These are phyloP conservation scores for Aspergillus panamensis DNA, from an alignment of 495 filamentous ascomycete species.

Conservation along the genomic window DNA sequence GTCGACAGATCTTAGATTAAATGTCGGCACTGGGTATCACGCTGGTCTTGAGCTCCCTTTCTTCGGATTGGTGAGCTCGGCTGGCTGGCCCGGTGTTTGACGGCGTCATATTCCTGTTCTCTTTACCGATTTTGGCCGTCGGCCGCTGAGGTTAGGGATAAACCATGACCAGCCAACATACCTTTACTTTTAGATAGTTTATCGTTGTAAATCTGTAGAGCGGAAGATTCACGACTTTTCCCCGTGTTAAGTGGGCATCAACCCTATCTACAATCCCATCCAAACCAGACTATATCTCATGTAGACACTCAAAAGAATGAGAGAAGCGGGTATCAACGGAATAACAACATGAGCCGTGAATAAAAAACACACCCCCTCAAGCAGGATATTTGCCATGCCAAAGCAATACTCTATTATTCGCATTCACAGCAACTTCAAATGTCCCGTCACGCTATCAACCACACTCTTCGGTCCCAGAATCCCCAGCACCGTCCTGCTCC, in stretches of 20 bases:
- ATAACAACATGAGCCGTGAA: too few relatives aligned
- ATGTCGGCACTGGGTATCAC: conserved; percentile 38
- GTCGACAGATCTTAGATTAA: conserved; percentile 91
- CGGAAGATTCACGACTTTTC: neutral
- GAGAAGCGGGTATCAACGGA: too few relatives aligned
- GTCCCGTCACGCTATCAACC: conserved; percentile 81
- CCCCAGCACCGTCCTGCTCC: conserved; percentile 86
- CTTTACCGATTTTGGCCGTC: conserved; percentile 73
- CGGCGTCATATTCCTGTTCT: conserved; percentile 84
- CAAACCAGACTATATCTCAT: neutral
- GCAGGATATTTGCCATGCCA: neutral
- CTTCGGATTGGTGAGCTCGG: conserved; percentile 57
- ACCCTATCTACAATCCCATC: too few relatives aligned
- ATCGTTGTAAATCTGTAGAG: neutral
- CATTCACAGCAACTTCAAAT: conserved; percentile 75
- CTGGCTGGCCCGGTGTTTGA: conserved; percentile 52
- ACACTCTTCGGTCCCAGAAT: conserved; percentile 84
- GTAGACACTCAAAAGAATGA: neutral
- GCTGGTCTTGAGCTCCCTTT: conserved; percentile 67
- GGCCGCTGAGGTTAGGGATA: conserved; percentile 76
- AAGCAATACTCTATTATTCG: neutral
- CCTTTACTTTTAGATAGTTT: conserved; percentile 11
- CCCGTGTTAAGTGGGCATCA: too few relatives aligned
- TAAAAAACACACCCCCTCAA: too few relatives aligned
- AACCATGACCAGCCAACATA: conserved; percentile 82